A percentile compares a stretch with the other conserved stretches of the same genome.
Evolutionary conservation across 164 flowering plant species (phyloP).

Genomic region (Nymphaea thermarum): DNA sequence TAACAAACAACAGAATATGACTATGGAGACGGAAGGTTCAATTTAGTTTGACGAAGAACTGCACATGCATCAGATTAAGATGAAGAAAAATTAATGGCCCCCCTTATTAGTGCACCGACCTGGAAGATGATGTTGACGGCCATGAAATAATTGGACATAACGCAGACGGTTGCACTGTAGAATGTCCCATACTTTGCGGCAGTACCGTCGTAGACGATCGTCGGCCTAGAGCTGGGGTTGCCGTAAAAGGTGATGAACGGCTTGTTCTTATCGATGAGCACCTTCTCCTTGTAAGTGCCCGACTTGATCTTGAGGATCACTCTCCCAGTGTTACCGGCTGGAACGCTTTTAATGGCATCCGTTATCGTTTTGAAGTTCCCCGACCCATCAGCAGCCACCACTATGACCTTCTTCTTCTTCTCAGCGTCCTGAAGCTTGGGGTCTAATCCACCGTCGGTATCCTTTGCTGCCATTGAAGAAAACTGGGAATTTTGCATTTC

Average conservation of each 20-base stretch:
- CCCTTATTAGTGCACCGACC: slow-evolving; percentile 9
- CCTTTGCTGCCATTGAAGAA: neutral
- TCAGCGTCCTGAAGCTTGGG: slow-evolving; percentile 4
- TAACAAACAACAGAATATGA: too few species aligned
- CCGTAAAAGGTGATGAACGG: slow-evolving; percentile 29
- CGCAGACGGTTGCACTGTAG: slow-evolving; percentile 29
- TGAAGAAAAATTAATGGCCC: neutral
- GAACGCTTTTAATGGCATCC: slow-evolving; percentile 28
- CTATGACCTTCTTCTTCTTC: slow-evolving; percentile 9
- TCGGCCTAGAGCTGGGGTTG: slow-evolving; percentile 14
- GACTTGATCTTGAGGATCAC: slow-evolving; percentile 19
- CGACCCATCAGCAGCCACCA: slow-evolving; percentile 18
- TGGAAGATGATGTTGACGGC: slow-evolving; percentile 25
- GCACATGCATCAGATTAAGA: too few species aligned
- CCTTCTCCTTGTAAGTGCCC: slow-evolving; percentile 27
- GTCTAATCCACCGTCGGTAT: neutral
- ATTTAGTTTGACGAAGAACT: too few species aligned
- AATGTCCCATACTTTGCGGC: slow-evolving; percentile 24
- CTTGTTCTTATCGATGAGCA: slow-evolving; percentile 13
- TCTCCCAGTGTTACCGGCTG: slow-evolving; percentile 14
- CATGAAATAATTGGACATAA: slow-evolving; percentile 29
- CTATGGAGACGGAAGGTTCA: too few species aligned
- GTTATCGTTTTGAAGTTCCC: slow-evolving; percentile 25
- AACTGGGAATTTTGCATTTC: neutral
- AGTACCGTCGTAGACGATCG: slow-evolving; percentile 16